phyloP scores from a whole-genome alignment of 2,329 filamentous ascomycete species.

The Madurella fahalii region DNA sequence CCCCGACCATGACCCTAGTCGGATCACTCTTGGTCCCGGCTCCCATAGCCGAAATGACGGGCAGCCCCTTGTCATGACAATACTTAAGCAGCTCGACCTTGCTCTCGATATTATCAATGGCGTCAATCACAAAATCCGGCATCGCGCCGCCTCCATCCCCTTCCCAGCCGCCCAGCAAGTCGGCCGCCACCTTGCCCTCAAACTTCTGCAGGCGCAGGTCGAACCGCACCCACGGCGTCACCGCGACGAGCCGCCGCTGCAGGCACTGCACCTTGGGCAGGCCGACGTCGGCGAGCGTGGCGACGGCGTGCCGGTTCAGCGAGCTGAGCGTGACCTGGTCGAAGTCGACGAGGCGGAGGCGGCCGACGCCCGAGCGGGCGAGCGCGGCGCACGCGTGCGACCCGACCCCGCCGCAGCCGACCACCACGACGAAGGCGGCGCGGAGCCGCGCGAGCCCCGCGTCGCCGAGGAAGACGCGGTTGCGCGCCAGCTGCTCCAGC shows the following conservation, averaged over 20 bases:
- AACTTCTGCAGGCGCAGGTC: conserved; percentile 85
- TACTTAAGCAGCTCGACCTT: conserved; percentile 89
- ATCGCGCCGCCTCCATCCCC: conserved; percentile 52
- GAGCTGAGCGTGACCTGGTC: conserved; percentile 96
- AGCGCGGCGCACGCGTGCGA: conserved; percentile 86
- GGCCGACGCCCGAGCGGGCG: conserved; percentile 83
- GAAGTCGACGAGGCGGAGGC: conserved; percentile 87
- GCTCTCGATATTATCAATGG: conserved; percentile 96
- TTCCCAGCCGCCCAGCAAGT: conserved; percentile 64
- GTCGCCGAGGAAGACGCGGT: conserved; percentile 83
- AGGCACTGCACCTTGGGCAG: conserved; percentile 88
- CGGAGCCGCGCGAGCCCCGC: conserved; percentile 77
- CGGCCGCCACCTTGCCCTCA: conserved; percentile 59
- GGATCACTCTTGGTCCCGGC: conserved; percentile 88
- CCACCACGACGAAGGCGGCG: conserved; percentile 77
- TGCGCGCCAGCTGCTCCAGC: conserved; percentile 88
- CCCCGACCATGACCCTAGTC: conserved; percentile 82
- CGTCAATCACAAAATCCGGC: conserved; percentile 90
- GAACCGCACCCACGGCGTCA: conserved; percentile 88
- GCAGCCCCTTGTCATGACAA: conserved; percentile 72
- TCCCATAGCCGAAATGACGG: conserved; percentile 92
- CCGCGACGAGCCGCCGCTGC: conserved; percentile 72
- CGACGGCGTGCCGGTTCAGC: conserved; percentile 91
- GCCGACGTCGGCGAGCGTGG: conserved; percentile 89
- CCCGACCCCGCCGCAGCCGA: conserved; percentile 91